These are phyloP conservation scores for Eucalyptus grandis DNA, from an alignment of 345 rosid species.

Conservation along the genomic window DNA sequence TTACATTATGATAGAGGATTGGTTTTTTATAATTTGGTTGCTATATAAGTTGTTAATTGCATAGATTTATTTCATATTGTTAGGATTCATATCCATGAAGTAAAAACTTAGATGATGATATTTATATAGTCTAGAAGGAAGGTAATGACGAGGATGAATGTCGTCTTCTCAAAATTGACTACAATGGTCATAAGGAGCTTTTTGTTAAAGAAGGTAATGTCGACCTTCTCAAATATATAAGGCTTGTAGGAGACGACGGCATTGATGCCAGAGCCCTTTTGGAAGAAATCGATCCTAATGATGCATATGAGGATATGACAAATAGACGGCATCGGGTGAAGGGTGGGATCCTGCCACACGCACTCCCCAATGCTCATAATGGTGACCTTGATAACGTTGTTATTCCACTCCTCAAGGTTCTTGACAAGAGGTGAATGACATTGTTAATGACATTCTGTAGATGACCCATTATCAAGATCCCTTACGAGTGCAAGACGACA, in stretches of 20 bases:
- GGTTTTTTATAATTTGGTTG: too few species aligned
- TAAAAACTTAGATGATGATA: not conserved
- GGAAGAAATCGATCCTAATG: slow-evolving; percentile 56
- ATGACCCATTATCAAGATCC: too few species aligned
- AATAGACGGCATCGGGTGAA: too few species aligned
- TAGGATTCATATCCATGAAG: not conserved
- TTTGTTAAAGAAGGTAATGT: too few species aligned
- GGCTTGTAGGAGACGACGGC: slow-evolving; percentile 64
- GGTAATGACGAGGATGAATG: too few species aligned
- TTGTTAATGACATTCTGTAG: too few species aligned
- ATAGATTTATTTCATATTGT: not conserved
- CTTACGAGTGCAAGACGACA: not conserved
- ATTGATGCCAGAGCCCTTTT: slow-evolving; percentile 65
- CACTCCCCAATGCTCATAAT: not conserved
- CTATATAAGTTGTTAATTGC: not conserved
- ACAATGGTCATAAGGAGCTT: too few species aligned
- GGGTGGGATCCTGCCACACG: not conserved
- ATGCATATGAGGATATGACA: slow-evolving; percentile 42
- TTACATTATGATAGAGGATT: not conserved
- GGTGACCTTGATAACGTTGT: not conserved
- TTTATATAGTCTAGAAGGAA: not conserved
- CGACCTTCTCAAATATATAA: too few species aligned
- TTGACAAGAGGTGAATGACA: not conserved
- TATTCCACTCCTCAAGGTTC: not conserved
- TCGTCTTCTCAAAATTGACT: too few species aligned